Evolutionary conservation across 2,329 filamentous ascomycete genomes (phyloP).

Genomic region (Hymenoscyphus albidus): DNA sequence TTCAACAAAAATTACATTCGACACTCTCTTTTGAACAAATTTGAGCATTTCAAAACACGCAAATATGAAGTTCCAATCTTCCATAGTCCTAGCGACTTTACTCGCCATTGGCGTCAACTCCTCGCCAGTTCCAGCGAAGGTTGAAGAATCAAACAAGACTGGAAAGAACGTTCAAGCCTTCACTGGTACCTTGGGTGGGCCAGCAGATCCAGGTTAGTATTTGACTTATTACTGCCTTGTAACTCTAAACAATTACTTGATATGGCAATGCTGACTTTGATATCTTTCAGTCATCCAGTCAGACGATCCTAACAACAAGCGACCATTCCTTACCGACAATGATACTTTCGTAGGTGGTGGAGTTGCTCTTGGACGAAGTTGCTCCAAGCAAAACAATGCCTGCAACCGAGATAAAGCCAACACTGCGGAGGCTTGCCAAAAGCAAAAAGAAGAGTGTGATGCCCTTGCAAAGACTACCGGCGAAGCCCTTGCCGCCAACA

Average conservation of each 20-base stretch:
- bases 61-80: constrained; percentile 1
- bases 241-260: no score
- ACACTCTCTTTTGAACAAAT: background rate
- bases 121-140: background rate
- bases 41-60: background rate
- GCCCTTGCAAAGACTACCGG: constrained; percentile 19
- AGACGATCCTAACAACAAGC: constrained; percentile 35
- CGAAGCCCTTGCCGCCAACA: background rate
- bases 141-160: background rate
- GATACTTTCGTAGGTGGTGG: constrained; percentile 53
- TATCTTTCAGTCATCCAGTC: constrained; percentile 46
- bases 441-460: constrained; percentile 48
- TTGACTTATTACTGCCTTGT: no score
- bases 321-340: constrained; percentile 55
- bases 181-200: constrained; percentile 48
- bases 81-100: background rate
- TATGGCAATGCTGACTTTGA: no score
- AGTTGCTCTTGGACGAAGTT: constrained; percentile 57
- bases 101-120: background rate
- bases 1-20: background rate
- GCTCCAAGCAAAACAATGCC: constrained; percentile 56
- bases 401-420: constrained; percentile 48
- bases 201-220: constrained; percentile 25
- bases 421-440: constrained; percentile 47
- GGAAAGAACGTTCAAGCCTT: constrained; percentile 38